Conservation (phyloP, 306 rosid species). For the Acacia confusa region DNA sequence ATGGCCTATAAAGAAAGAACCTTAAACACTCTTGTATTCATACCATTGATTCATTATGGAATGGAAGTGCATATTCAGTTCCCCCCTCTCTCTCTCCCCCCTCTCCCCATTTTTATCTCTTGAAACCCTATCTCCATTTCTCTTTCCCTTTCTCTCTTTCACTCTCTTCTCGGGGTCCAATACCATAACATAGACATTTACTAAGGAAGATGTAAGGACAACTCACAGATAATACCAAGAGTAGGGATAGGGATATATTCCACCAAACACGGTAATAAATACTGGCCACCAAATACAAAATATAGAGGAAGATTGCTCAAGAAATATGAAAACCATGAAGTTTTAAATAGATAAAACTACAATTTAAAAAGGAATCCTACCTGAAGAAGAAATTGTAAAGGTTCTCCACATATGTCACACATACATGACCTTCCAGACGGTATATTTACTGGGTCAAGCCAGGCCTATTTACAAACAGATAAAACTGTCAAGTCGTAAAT, state of each 20-base stretch:
- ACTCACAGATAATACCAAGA: not conserved
- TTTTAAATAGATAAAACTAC: not conserved
- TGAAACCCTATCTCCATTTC: too few relatives aligned
- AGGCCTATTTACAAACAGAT: conserved; percentile 57
- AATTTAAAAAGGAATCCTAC: conserved; percentile 33
- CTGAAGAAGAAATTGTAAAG: conserved; percentile 82
- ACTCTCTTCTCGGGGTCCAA: too few relatives aligned
- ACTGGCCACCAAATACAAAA: not conserved
- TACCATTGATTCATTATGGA: too few relatives aligned
- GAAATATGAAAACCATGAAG: not conserved
- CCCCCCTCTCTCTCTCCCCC: too few relatives aligned
- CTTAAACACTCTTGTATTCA: too few relatives aligned
- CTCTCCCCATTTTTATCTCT: too few relatives aligned
- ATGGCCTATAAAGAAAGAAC: too few relatives aligned
- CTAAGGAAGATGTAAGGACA: not conserved
- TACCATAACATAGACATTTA: not conserved
- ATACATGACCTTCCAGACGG: conserved; percentile 61
- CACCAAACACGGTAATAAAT: not conserved
- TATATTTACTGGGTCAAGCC: conserved; percentile 83
- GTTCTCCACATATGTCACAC: conserved; percentile 77
- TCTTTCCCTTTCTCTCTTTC: too few relatives aligned
- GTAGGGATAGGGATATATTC: not conserved
- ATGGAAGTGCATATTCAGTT: too few relatives aligned
- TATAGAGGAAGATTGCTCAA: not conserved
- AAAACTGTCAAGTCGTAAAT: not conserved